Percentiles rank a stretch among this genome's conserved stretches.
Conservation (phyloP, 163 green algal species). For the Scenedesmus sp. region DNA sequence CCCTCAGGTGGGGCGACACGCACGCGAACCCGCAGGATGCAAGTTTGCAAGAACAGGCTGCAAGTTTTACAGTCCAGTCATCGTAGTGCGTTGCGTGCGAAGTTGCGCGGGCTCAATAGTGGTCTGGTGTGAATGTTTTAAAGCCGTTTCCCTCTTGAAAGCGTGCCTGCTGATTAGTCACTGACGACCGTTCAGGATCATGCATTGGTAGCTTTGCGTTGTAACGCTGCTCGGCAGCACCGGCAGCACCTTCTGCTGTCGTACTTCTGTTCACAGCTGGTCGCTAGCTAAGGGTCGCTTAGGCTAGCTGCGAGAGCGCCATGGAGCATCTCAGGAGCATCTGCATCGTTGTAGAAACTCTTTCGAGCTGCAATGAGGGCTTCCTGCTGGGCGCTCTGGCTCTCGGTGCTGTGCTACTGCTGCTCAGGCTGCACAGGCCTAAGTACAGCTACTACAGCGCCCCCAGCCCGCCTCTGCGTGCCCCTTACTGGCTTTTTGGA, state of each 20-base stretch:
- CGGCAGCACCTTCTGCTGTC: no score
- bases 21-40: neutral
- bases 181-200: no score
- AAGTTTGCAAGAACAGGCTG: no score
- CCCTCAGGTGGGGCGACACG: neutral
- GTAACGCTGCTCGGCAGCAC: no score
- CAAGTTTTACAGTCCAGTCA: no score
- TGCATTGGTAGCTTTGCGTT: no score
- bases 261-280: no score
- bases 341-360: neutral
- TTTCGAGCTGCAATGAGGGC: neutral
- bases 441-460: conserved; percentile 19
- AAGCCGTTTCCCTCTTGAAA: no score
- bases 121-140: no score
- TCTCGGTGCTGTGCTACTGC: neutral
- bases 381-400: neutral
- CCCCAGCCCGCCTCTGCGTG: neutral
- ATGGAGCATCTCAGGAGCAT: neutral
- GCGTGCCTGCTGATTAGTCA: no score
- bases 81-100: no score
- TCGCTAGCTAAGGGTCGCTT: neutral
- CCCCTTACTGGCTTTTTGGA: conserved; percentile 5
- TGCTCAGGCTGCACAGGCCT: neutral
- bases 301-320: neutral
- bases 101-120: no score